Evolutionary conservation across 805 yeast genomes (phyloP).

Genomic region (Myxozyma geophila): DNA sequence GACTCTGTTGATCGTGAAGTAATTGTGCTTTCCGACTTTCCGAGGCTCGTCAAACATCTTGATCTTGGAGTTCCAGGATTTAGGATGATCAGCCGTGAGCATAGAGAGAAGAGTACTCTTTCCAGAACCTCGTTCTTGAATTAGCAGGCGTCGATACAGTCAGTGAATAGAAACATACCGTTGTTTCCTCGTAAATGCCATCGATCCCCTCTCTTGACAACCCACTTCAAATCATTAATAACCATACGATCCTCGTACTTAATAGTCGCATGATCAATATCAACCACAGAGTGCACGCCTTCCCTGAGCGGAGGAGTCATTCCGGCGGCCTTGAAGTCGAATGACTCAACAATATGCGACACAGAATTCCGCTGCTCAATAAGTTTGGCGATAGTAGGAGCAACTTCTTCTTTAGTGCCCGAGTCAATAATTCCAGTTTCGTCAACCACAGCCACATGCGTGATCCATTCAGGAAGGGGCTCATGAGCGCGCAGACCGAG

Average conservation of each 20-base stretch:
- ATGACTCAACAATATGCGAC: constrained; percentile 19
- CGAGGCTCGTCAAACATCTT: constrained; percentile 68
- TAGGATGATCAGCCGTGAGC: constrained; percentile 94
- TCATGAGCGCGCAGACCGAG: constrained; percentile 82
- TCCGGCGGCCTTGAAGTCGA: constrained; percentile 12
- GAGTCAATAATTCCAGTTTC: constrained; percentile 56
- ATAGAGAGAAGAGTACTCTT: constrained; percentile 85
- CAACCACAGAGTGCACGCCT: constrained; percentile 46
- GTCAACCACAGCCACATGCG: constrained; percentile 68
- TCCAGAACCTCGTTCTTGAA: constrained; percentile 54
- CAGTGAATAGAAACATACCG: constrained; percentile 50
- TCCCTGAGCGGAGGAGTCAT: constrained; percentile 9
- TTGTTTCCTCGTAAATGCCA: constrained; percentile 92
- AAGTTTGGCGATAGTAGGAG: constrained; percentile 36
- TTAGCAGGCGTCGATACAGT: neutral
- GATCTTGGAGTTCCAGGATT: constrained; percentile 82
- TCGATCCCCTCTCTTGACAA: constrained; percentile 68
- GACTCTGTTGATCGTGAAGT: constrained; percentile 74
- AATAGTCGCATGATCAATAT: constrained; percentile 67
- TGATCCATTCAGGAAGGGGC: constrained; percentile 75
- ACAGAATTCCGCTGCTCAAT: constrained; percentile 18
- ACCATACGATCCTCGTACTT: constrained; percentile 66
- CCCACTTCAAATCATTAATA: constrained; percentile 66
- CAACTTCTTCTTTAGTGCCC: constrained; percentile 51
- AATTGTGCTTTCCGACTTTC: constrained; percentile 72